These are phyloP conservation scores for Fusarium newnesense DNA, from an alignment of 2,329 filamentous ascomycete genomes.

Conservation along the genomic window DNA sequence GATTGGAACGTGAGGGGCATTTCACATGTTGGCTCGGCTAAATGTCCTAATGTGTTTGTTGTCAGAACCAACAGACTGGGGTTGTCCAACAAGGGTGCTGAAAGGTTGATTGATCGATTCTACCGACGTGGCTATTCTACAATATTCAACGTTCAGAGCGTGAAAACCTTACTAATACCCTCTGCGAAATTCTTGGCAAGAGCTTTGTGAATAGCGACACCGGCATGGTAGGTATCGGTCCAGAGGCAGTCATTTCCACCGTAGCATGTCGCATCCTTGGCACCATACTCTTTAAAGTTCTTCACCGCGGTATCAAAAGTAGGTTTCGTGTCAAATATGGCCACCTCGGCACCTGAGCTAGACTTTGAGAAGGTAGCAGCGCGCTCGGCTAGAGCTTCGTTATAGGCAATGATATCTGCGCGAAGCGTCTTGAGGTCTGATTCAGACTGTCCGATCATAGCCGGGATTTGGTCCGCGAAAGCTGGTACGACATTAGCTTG, in stretches of 20 bases:
- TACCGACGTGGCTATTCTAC: background rate
- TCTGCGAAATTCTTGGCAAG: slow-evolving; percentile 12
- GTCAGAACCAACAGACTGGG: background rate
- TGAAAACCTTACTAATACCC: background rate
- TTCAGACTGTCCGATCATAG: slow-evolving; percentile 6
- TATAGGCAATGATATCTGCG: slow-evolving; percentile 6
- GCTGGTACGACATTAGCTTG: background rate
- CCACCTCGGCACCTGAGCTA: background rate
- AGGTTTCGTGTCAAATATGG: slow-evolving; percentile 12
- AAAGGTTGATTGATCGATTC: background rate
- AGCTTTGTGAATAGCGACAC: slow-evolving; percentile 18
- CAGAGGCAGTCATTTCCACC: slow-evolving; percentile 18
- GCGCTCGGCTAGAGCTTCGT: slow-evolving; percentile 7
- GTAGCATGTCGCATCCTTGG: slow-evolving; percentile 17
- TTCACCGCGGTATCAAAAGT: slow-evolving; percentile 2
- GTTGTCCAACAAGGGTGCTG: background rate
- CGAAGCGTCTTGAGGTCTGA: slow-evolving; percentile 8
- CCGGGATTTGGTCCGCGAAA: slow-evolving; percentile 15
- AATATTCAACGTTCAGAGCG: background rate
- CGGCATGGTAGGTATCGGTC: slow-evolving; percentile 23
- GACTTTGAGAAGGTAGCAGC: background rate
- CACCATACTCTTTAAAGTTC: slow-evolving; percentile 7
- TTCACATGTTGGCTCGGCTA: background rate
- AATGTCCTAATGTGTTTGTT: background rate
- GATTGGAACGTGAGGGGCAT: background rate